Conservation (phyloP, 306 rosid species). For the Ormosia emarginata region DNA sequence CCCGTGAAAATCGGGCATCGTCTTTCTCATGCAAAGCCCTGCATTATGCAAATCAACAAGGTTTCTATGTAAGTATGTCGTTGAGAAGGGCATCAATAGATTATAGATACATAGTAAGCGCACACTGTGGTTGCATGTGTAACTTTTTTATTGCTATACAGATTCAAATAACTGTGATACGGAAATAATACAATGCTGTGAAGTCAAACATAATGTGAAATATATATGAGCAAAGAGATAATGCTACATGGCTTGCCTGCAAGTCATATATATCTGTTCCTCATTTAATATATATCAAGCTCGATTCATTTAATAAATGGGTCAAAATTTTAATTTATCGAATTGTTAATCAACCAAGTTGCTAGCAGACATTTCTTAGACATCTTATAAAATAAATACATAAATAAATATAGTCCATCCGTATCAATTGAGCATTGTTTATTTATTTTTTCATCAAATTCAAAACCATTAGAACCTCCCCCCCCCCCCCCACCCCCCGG, state of each 20-base stretch:
- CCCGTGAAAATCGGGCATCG: conserved; percentile 37
- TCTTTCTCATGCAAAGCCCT: conserved; percentile 80
- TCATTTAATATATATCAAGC: no score
- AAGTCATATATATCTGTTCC: background rate
- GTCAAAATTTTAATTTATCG: no score
- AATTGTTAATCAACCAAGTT: no score
- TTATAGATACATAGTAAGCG: background rate
- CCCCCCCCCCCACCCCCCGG: no score
- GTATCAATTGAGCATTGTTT: no score
- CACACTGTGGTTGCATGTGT: background rate
- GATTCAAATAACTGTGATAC: background rate
- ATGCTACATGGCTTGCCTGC: background rate
- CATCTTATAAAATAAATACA: no score
- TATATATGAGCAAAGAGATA: background rate
- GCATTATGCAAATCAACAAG: background rate
- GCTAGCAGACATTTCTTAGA: no score
- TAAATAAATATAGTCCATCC: no score
- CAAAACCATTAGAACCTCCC: no score
- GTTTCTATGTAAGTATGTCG: background rate
- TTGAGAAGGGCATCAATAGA: background rate
- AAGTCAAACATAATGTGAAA: background rate
- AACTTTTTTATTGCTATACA: conserved; percentile 1
- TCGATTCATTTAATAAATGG: no score
- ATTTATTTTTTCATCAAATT: no score
- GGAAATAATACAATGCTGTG: background rate